A percentile compares a stretch with the other conserved stretches of the same genome.
Evolutionary conservation across 1,139 yeast species (phyloP).

Genomic region (Meyerozyma smithsonii): DNA sequence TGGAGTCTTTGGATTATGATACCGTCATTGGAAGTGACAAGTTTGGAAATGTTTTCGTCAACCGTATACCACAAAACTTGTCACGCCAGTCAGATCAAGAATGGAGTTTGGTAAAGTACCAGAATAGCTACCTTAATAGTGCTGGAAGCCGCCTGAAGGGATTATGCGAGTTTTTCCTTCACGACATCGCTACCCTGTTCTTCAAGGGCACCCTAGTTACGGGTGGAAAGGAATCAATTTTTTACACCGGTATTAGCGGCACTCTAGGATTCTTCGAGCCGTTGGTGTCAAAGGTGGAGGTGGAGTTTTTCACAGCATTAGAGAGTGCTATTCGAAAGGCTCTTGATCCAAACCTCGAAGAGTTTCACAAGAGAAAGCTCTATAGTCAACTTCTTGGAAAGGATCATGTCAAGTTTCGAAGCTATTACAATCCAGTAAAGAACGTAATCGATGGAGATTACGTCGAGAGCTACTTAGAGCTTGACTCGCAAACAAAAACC

Average conservation of each 20-base stretch:
- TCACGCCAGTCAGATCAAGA: conserved; percentile 49
- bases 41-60: conserved; percentile 73
- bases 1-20: conserved; percentile 61
- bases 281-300: conserved; percentile 57
- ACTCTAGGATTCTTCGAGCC: conserved; percentile 74
- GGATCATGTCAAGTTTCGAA: conserved; percentile 62
- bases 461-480: conserved; percentile 50
- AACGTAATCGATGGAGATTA: conserved; percentile 86
- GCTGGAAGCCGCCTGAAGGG: conserved; percentile 50
- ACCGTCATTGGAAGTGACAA: conserved; percentile 87
- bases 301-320: conserved; percentile 51
- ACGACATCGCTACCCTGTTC: conserved; percentile 68
- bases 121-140: conserved; percentile 43
- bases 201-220: conserved; percentile 46
- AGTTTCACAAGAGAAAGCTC: conserved; percentile 20
- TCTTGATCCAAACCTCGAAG: conserved; percentile 26
- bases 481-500: conserved; percentile 37
- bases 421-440: conserved; percentile 75
- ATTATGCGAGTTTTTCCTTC: conserved; percentile 58
- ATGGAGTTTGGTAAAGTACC: conserved; percentile 37
- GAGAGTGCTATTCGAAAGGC: conserved; percentile 44
- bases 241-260: conserved; percentile 80
- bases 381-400: conserved; percentile 48
- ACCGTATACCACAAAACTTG: conserved; percentile 50
- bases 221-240: conserved; percentile 63